Evolutionary conservation across 176 grass and related monocot species (phyloP).

Genomic region (Cocos nucifera): DNA sequence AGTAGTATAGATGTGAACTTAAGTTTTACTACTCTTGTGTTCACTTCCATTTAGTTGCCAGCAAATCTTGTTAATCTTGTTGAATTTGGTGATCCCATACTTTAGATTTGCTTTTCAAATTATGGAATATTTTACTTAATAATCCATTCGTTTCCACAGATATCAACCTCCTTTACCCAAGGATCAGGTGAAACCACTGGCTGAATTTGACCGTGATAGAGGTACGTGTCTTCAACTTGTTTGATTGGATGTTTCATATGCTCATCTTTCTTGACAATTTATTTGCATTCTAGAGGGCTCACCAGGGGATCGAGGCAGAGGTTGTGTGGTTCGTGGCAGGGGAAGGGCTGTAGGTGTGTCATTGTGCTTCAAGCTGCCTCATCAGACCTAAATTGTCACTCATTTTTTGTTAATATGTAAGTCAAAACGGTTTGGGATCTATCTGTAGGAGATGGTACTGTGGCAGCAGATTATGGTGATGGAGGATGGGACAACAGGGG

Average conservation of each 20-base stretch:
- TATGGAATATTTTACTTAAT: too few relatives aligned
- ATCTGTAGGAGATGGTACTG: conserved; percentile 26
- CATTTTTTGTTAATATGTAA: not conserved
- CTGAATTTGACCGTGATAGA: conserved; percentile 66
- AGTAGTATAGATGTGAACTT: too few relatives aligned
- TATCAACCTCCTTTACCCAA: conserved; percentile 73
- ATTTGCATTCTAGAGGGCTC: conserved; percentile 33
- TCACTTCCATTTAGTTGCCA: too few relatives aligned
- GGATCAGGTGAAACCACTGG: conserved; percentile 57
- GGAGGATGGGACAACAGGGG: conserved; percentile 41
- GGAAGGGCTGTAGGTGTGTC: conserved; percentile 63
- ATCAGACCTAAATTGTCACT: not conserved
- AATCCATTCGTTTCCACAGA: conserved; percentile 16
- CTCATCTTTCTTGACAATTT: not conserved
- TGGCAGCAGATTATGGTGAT: conserved; percentile 17
- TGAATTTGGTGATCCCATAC: too few relatives aligned
- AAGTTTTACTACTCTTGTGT: too few relatives aligned
- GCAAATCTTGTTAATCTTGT: too few relatives aligned
- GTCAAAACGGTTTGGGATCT: conserved; percentile 14
- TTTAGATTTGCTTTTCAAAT: too few relatives aligned
- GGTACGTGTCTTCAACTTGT: conserved; percentile 7
- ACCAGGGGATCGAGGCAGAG: conserved; percentile 50
- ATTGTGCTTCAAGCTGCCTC: conserved; percentile 3
- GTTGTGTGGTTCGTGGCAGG: conserved; percentile 42
- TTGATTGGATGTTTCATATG: not conserved